Evolutionary conservation across 2,329 filamentous ascomycete genomes (phyloP).

Genomic region (Colletotrichum sp.): DNA sequence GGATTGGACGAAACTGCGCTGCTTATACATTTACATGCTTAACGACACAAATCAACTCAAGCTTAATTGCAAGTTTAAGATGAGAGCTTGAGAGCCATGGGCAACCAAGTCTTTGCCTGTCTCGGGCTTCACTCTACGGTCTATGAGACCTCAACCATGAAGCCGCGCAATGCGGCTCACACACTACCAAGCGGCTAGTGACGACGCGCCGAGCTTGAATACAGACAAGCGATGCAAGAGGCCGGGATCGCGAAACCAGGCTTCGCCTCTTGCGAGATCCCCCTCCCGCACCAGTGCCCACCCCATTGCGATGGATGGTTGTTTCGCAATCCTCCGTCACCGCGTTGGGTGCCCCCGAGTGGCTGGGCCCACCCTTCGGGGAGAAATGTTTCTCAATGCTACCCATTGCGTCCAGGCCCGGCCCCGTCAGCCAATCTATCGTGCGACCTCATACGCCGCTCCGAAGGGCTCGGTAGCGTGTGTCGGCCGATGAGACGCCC

Average conservation of each 20-base stretch:
- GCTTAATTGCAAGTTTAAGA: not conserved
- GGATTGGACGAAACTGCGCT: not conserved
- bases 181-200: not conserved
- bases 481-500: conserved; percentile 16
- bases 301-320: not conserved
- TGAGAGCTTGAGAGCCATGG: not conserved
- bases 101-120: not conserved
- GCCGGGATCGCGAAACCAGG: conserved; percentile 6
- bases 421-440: not conserved
- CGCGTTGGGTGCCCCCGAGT: not conserved
- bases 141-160: not conserved
- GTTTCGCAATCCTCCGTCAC: not conserved
- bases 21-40: not conserved
- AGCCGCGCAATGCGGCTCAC: not conserved
- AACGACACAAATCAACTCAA: not conserved
- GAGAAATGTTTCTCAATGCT: not conserved
- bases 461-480: not conserved
- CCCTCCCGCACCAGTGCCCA: not conserved
- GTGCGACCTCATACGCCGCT: not conserved
- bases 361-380: not conserved
- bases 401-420: not conserved
- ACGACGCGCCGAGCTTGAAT: not conserved
- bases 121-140: not conserved
- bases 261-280: not conserved
- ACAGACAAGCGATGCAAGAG: conserved; percentile 1